Evolutionary conservation across 2,329 filamentous ascomycete species (phyloP).

Genomic region (Aspergillus ochraceus): DNA sequence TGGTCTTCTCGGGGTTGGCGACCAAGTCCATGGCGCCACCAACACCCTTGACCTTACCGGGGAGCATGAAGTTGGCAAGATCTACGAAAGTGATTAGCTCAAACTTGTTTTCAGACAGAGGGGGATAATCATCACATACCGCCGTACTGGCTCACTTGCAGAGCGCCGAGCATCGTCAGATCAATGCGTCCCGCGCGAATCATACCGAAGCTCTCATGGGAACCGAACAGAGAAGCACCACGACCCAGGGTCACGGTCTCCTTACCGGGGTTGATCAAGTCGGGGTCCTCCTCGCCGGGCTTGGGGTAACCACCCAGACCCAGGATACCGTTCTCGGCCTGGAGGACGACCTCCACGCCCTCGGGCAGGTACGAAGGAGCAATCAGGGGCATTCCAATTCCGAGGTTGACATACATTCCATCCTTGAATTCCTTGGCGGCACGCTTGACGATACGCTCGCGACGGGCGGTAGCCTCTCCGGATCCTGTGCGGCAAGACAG

Average conservation of each 20-base stretch:
- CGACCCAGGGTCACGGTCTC: slow-evolving; percentile 79
- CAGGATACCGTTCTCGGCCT: slow-evolving; percentile 83
- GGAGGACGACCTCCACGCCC: slow-evolving; percentile 73
- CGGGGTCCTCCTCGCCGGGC: slow-evolving; percentile 68
- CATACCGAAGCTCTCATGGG: slow-evolving; percentile 82
- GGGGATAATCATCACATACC: slow-evolving; percentile 18
- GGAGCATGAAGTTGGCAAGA: slow-evolving; percentile 87
- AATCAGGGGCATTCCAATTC: slow-evolving; percentile 81
- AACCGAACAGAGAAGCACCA: slow-evolving; percentile 76
- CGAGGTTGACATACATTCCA: slow-evolving; percentile 87
- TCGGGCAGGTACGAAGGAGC: slow-evolving; percentile 73
- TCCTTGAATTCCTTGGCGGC: slow-evolving; percentile 81
- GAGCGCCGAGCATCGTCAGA: slow-evolving; percentile 78
- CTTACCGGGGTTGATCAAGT: slow-evolving; percentile 84
- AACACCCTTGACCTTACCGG: slow-evolving; percentile 83
- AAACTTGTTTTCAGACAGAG: neutral
- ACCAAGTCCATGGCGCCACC: slow-evolving; percentile 78
- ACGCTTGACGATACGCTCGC: slow-evolving; percentile 76
- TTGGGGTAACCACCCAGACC: slow-evolving; percentile 78
- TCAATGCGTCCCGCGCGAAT: slow-evolving; percentile 83
- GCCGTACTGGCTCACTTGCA: slow-evolving; percentile 76
- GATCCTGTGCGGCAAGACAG: slow-evolving; percentile 17
- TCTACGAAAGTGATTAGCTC: slow-evolving; percentile 46
- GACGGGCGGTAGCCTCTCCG: slow-evolving; percentile 67
- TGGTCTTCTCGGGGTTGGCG: slow-evolving; percentile 69